Percentiles rank a stretch among this genome's conserved stretches.
These are phyloP conservation scores for Histomonas meleagridis DNA, from an alignment of 208 protist species.

Conservation along the genomic window DNA sequence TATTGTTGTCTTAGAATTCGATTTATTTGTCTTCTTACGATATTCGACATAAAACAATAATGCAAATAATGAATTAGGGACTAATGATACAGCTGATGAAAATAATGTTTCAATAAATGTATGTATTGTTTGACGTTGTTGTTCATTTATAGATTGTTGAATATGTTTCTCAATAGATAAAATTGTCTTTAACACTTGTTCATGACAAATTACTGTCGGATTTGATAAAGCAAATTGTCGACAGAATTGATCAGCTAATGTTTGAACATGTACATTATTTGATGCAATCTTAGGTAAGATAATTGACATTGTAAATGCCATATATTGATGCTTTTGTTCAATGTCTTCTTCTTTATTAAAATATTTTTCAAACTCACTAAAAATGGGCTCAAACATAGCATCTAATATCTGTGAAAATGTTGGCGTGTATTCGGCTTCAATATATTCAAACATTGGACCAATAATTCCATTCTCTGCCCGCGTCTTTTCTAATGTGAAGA, in stretches of 20 bases:
- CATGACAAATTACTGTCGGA: background rate
- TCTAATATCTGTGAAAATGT: background rate
- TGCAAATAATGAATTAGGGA: background rate
- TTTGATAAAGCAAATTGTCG: background rate
- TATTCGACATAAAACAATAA: background rate
- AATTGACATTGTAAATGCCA: background rate
- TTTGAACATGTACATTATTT: background rate
- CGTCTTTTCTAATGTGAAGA: background rate
- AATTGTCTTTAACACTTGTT: background rate
- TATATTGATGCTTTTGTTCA: background rate
- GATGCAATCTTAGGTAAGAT: background rate
- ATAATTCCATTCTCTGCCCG: background rate
- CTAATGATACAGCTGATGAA: background rate
- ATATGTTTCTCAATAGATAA: too few relatives aligned
- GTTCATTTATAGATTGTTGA: background rate
- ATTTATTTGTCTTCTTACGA: too few relatives aligned
- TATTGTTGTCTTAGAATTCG: too few relatives aligned
- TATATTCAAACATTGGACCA: background rate
- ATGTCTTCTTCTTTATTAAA: background rate
- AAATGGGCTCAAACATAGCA: background rate
- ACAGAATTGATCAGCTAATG: background rate
- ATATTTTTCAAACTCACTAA: background rate
- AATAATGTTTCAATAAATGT: background rate
- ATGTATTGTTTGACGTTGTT: background rate
- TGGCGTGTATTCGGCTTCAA: background rate